Base-by-base conservation (phyloP, 2,329 filamentous ascomycete species). In the Cercospora canescens region DNA sequence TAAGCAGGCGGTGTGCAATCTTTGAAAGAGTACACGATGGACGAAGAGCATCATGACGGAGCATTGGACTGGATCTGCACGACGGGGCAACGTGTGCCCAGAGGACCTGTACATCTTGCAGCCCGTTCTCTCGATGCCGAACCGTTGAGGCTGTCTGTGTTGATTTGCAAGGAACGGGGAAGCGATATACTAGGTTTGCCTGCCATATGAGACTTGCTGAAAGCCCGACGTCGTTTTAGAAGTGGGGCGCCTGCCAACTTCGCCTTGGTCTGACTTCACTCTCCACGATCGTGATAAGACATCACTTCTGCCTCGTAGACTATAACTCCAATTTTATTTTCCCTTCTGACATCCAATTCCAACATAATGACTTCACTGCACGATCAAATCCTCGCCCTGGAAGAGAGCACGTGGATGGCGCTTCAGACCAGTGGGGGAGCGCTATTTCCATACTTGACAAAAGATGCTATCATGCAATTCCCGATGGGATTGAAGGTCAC, bases 371-470 rank as follows among this genome's bases (percentile, higher is more conserved):
- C 30, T 34, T 65, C 60, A 37, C 67, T 73, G 9, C 57, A 70
- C 65, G 65, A 70, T 35, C 56, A 63, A 35, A 74, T 74, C 24
- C 67, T 72, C 45, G 68, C 69, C 41, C 68, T 75, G 5, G 74
- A 75, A 67, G 71, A 74, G 54, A 68, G 66, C 34, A 75, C 74
- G n/a, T 75, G 74, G 74, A 67, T 68, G 59, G 74, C 73, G 2
- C 67, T 75, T 6, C 67, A 73, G 63, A 63, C 66, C 4, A 62
- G 62, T 3, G 74, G 74, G 35, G 54, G 61, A 28, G 74, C 65
- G 30, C 67, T 75, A 21, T 60, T 73, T 6, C 72, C 74, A 35
- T 75, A 70, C 60, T 60, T 75, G 24, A 67, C 73, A 4, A 67
- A 64, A 16, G 74, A 75, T 63, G 71, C 69, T 50, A 71, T 75